Evolutionary conservation across 108 stramenopile species (phyloP), one percentile per base, ranked within the genome.

Genomic region (Cyclostephanos tholiformis): DNA sequence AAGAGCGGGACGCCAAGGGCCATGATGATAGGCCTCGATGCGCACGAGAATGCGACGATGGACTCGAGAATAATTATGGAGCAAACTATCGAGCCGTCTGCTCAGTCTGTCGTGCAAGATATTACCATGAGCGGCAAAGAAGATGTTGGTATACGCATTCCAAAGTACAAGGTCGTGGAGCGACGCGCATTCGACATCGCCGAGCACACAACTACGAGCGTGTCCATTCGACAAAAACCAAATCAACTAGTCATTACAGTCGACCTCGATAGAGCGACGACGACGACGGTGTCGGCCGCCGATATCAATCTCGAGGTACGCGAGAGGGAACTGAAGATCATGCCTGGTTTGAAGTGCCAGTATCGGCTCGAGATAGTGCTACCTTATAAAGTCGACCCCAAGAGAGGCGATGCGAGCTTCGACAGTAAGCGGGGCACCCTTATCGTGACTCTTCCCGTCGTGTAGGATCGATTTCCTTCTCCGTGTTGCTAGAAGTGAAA

Each of bases 151-250:
- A 19, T 29, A 23, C 38, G 68, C 30, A 36, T 72, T 62, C 78
- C 78, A 53, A 67, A 67, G 41, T 67, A 72, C 39, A 62, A 79
- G 35, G 68, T 79, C 12, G 71, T 79, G 13, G 78, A 79, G 32
- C 78, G 66, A 48, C 71, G 78, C 16, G 44, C 61, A 29, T 63
- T 79, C 48, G 78, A 72, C 30, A 55, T 72, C 14, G 70, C 71
- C 1, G 66, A 79, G 22, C 78, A 79, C 30, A 56, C 71, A 1
- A 20, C 22, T 23, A 52, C 20, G 25, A 61, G 29, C 36, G 16
- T 5, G 26, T 12, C 27, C 61, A 60, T 16, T 51, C 25, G 29
- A 44, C 60, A 50, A 41, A 48, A 51, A 44, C 78, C 78, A 19
- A 72, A 63, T 43, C 64, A 62, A 13, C 58, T 79, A 23, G 43